Base-by-base conservation (phyloP, 208 protist species). In the Herpetomonas samuelpessoai region DNA sequence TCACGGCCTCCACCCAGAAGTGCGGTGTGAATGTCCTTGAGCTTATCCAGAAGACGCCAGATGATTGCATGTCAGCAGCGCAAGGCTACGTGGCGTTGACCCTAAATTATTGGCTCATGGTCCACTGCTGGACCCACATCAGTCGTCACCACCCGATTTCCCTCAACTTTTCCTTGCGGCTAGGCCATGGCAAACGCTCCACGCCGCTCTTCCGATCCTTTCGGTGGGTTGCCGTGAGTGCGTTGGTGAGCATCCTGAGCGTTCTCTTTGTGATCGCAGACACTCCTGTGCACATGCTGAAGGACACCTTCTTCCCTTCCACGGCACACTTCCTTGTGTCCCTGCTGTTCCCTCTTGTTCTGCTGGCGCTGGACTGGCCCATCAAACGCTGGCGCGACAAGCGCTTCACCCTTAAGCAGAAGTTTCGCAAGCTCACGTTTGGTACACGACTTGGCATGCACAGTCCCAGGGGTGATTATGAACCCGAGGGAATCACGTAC, bases 401-500 rank as follows among this genome's bases (percentile, higher is more conserved):
- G 50, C 78, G 84, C 18, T 95, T 88, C 64, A 86, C 47, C 29
- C 78, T 84, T 30, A 95, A 92, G 86, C 91, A 96, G 48, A 93
- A 92, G 55, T 96, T 92, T 44, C 77, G 86, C 31, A 85, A 89
- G 39, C 63, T 97, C 22, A 86, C 76, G 35, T 97, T 91, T 69
- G 88, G 85, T 22, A 97, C 91, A 9, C 86, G 88, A 1, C 79
- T 97, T 2, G 91, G 91, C 35, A 97, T 97, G 91, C 91, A 97
- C 72, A 92, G 83, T 2, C 91, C 91, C 3, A 73, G 88, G 27
- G 91, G 91, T 0, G 91, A 97, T 58, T 93, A 97, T 62, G 88
- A 95, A 55, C 87, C 86, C 26, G 85, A 95, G 50, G 78, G 82
- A 1, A 64, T 77, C 21, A 78, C 72, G 1, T 85, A 76, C 54